phyloP scores from a whole-genome alignment of 345 rosid species.

The Lepidium africanum region DNA sequence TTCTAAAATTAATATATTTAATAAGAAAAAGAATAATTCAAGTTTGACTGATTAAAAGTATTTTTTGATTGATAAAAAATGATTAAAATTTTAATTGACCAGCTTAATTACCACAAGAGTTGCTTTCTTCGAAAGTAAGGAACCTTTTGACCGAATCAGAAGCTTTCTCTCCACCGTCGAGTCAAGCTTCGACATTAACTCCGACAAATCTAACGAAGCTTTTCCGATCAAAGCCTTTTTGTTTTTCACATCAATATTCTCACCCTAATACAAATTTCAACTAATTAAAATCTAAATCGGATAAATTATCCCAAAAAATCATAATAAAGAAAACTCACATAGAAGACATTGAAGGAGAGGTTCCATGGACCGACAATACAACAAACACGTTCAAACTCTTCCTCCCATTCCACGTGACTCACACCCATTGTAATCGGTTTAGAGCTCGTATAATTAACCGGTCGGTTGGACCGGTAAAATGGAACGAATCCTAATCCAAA shows the following conservation, averaged over 20 bases:
- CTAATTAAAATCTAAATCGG: not conserved
- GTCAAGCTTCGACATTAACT: constrained; percentile 13
- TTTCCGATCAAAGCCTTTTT: constrained; percentile 20
- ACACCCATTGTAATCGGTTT: constrained; percentile 6
- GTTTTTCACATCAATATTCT: not conserved
- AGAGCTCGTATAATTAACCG: constrained; percentile 5
- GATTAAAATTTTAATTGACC: not conserved
- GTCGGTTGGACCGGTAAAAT: constrained; percentile 23
- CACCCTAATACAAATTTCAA: constrained; percentile 2
- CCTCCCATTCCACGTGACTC: constrained; percentile 23
- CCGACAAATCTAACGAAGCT: constrained; percentile 22
- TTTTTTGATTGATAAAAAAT: not conserved
- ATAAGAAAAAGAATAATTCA: constrained; percentile 6
- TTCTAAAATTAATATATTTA: not conserved
- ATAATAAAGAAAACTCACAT: constrained; percentile 19
- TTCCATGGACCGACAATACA: constrained; percentile 29
- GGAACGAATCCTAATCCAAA: constrained; percentile 27
- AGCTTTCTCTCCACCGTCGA: constrained; percentile 27
- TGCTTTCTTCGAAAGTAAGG: constrained; percentile 17
- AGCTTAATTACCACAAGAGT: constrained; percentile 21
- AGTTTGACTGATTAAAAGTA: not conserved
- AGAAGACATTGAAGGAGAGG: constrained; percentile 17
- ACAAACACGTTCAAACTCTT: constrained; percentile 21
- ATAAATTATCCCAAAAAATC: not conserved
- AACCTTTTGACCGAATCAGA: constrained; percentile 20